These are phyloP conservation scores for Phytopythium delawarense DNA, from an alignment of 352 stramenopile species.

Conservation along the genomic window DNA sequence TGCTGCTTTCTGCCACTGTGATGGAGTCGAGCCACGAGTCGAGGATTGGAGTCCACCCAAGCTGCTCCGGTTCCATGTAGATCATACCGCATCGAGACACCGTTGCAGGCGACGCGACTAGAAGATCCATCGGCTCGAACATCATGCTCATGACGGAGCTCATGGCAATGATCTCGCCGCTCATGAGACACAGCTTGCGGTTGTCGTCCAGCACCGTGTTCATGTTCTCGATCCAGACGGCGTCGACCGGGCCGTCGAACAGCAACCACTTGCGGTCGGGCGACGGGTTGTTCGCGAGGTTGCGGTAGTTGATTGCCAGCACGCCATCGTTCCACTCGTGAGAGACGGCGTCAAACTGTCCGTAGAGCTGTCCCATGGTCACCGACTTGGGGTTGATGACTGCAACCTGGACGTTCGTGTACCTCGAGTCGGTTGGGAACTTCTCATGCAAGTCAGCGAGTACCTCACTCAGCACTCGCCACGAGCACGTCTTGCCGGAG, in stretches of 20 bases:
- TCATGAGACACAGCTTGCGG: conserved; percentile 93
- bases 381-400: conserved; percentile 95
- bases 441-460: conserved; percentile 70
- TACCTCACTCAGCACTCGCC: conserved; percentile 88
- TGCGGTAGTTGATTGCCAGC: conserved; percentile 91
- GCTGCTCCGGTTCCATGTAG: conserved; percentile 91
- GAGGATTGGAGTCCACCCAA: conserved; percentile 87
- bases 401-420: conserved; percentile 67
- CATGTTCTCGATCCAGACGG: conserved; percentile 96
- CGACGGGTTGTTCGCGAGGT: conserved; percentile 70
- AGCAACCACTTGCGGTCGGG: conserved; percentile 90
- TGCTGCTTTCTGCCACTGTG: conserved; percentile 25
- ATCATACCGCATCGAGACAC: conserved; percentile 94
- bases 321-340: conserved; percentile 95
- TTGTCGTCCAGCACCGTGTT: conserved; percentile 95
- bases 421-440: conserved; percentile 63
- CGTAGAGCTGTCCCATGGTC: conserved; percentile 92
- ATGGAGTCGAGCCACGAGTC: conserved; percentile 88
- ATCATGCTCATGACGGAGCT: conserved; percentile 95
- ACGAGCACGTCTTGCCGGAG: conserved; percentile 91
- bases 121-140: conserved; percentile 93
- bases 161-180: conserved; percentile 94
- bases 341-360: conserved; percentile 92
- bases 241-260: conserved; percentile 92
- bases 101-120: conserved; percentile 91